Base-by-base conservation (phyloP, 2,329 filamentous ascomycete species). In the Pseudopyrenochaeta lycopersici region DNA sequence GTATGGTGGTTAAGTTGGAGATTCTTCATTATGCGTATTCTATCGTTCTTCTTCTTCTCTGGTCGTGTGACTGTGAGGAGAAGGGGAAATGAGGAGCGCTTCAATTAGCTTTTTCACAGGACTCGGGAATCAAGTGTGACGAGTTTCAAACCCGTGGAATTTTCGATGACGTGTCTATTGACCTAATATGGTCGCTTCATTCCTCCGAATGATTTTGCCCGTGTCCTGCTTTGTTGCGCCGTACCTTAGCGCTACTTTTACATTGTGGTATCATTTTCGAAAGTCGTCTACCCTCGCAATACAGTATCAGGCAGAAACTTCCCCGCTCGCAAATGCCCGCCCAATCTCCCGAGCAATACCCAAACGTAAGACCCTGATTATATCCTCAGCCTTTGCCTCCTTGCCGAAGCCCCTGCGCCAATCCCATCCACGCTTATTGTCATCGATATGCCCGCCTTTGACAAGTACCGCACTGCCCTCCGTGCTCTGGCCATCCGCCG, bases 341-440 rank as follows among this genome's bases (percentile, higher is more conserved):
- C 86, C 89, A 68, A 96, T 77, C 62, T 95, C 91, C 72, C 84
- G 86, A 12, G 91, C 90, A 68, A 97, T 75, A 2, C 88, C 90
- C 46, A 91, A 74, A 60, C 93, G 84, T 75, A 97, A 72, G 60
- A 88, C 84, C 60, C 83, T 82, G 54, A 97, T 77, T n/a, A 97
- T 81, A 58, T 94, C 90, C 42, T 82, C 81, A 0, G 87, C 90
- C 58, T 79, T 86, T 15, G 84, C 85, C 10, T 80, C 81, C 27
- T 84, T 82, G 9, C 78, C 72, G 40, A 91, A 78, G 1, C 81
- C 82, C 7, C 77, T 78, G 68, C 86, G 80, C 88, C 89, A 96
- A 79, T 88, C 90, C 90, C 90, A 92, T 11, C 86, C 86, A 47
- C 89, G 80, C 60, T 85, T 81, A 30, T 80, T 75, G 49, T 82